Conservation (phyloP, 208 protist species). For the Trypanosoma cruzi region DNA sequence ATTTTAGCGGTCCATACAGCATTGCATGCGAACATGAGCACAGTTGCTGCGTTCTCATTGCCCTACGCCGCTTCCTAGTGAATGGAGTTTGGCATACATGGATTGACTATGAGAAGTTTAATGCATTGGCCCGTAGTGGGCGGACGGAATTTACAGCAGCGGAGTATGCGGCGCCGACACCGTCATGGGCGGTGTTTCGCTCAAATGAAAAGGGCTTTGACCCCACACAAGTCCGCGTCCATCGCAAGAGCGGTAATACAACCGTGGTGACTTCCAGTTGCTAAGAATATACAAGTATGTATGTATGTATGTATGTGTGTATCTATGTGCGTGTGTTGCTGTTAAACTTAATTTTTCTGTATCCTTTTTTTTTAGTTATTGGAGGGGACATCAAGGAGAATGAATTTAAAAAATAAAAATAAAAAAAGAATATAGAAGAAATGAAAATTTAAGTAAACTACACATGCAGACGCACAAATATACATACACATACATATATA, state of each 20-base stretch:
- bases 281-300: no score
- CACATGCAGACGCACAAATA: no score
- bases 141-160: conserved; percentile 66
- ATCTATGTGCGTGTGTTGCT: not conserved
- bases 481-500: no score
- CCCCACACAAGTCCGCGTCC: conserved; percentile 74
- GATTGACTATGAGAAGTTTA: conserved; percentile 92
- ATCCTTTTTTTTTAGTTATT: no score
- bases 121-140: conserved; percentile 48
- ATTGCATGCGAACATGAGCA: conserved; percentile 94
- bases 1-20: conserved; percentile 73
- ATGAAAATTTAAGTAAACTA: not conserved
- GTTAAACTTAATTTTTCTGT: conserved; percentile 4
- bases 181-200: conserved; percentile 83
- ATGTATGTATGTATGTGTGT: no score
- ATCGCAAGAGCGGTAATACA: not conserved
- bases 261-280: no score
- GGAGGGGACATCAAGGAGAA: no score
- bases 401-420: no score
- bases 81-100: conserved; percentile 87
- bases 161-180: conserved; percentile 79
- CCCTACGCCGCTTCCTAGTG: conserved; percentile 82
- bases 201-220: conserved; percentile 90
- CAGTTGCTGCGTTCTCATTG: conserved; percentile 92
- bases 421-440: not conserved